These are phyloP conservation scores for Brettanomyces nanus DNA, from an alignment of 805 yeast species.

Conservation along the genomic window DNA sequence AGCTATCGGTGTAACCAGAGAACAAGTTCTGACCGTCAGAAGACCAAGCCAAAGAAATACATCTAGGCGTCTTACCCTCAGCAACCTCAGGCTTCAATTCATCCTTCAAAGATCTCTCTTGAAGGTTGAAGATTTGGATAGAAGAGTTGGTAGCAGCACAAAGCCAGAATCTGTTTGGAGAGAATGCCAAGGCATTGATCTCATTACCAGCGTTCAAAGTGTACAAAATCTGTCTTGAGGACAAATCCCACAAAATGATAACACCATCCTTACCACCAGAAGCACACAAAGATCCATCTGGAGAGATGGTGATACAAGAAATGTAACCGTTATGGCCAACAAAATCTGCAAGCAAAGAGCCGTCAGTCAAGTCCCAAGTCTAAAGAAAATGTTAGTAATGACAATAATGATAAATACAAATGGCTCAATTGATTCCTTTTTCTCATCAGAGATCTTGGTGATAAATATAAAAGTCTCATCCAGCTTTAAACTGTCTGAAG, in stretches of 20 bases:
- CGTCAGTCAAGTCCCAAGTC: slow-evolving; percentile 89
- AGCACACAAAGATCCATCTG: slow-evolving; percentile 99
- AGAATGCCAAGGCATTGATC: slow-evolving; percentile 97
- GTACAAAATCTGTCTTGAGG: slow-evolving; percentile 79
- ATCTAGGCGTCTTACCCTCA: slow-evolving; percentile 95
- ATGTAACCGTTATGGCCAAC: slow-evolving; percentile 99
- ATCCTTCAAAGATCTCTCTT: slow-evolving; percentile 88
- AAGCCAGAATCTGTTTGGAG: slow-evolving; percentile 99
- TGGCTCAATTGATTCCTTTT: neutral
- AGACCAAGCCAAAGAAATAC: slow-evolving; percentile 98
- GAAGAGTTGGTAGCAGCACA: slow-evolving; percentile 98
- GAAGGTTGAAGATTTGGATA: slow-evolving; percentile 96
- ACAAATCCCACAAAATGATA: slow-evolving; percentile 96
- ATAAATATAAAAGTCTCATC: slow-evolving; percentile 93
- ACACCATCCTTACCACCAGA: slow-evolving; percentile 99
- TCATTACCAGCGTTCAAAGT: slow-evolving; percentile 92
- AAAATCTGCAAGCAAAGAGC: slow-evolving; percentile 83
- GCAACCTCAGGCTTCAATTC: slow-evolving; percentile 98
- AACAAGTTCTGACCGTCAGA: slow-evolving; percentile 99
- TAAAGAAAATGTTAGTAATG: slow-evolving; percentile 24
- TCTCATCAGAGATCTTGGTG: slow-evolving; percentile 99
- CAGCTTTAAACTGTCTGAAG: slow-evolving; percentile 84
- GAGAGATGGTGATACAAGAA: slow-evolving; percentile 93
- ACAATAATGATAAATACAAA: neutral
- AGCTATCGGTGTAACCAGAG: slow-evolving; percentile 99